Evolutionary conservation across 179 eudicot genomes (phyloP).

Genomic region (Actinidia chinensis): DNA sequence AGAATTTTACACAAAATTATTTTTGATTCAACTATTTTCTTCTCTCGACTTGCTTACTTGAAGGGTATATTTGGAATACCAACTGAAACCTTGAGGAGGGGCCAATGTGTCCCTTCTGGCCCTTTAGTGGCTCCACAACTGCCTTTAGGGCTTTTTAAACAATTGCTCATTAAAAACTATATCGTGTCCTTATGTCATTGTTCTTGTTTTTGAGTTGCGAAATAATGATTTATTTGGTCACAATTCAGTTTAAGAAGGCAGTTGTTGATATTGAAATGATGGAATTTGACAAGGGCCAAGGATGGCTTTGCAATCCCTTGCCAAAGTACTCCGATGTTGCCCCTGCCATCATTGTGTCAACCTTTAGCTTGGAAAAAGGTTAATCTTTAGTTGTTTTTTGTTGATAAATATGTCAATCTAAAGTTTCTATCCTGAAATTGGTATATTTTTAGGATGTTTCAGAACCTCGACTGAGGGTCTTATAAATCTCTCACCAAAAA

Average conservation of each 20-base stretch:
- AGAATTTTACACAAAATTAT: no score
- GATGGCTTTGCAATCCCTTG: conserved; percentile 76
- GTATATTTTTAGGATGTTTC: conserved; percentile 68
- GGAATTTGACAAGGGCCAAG: conserved; percentile 85
- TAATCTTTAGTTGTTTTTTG: neutral
- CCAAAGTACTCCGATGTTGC: conserved; percentile 49
- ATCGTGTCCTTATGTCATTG: no score
- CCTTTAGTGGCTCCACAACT: no score
- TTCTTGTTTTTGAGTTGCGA: neutral
- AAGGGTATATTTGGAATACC: no score
- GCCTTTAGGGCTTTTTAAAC: no score
- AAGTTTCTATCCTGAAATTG: neutral
- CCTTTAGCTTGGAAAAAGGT: conserved; percentile 83
- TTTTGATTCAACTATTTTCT: no score
- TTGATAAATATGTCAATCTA: neutral
- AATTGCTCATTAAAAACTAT: no score
- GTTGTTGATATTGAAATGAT: conserved; percentile 90
- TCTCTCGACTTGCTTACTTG: no score
- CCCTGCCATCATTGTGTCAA: conserved; percentile 49
- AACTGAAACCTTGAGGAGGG: no score
- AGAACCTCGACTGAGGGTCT: conserved; percentile 89
- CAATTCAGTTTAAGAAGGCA: conserved; percentile 68
- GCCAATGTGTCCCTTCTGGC: no score
- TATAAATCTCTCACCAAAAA: conserved; percentile 76
- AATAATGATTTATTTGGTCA: neutral